Percentiles rank a stretch among this genome's conserved stretches.
These are phyloP conservation scores for Gossypium bickii DNA, from an alignment of 345 rosid species.

Conservation along the genomic window DNA sequence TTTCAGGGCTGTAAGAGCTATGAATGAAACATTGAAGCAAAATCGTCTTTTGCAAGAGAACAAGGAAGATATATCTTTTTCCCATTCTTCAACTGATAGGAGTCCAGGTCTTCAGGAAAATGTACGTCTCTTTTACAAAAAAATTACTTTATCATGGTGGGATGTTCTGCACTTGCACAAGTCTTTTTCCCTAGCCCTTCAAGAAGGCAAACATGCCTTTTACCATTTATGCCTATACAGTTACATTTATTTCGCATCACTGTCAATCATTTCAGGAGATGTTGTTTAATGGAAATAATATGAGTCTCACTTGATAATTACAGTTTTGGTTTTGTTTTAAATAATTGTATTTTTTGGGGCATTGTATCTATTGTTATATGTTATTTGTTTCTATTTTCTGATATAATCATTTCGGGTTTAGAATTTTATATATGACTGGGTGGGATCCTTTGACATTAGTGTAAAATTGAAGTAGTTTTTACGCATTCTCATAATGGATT, in stretches of 20 bases:
- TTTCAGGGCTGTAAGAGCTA: constrained; percentile 95
- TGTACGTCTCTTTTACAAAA: constrained; percentile 34
- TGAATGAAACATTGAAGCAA: constrained; percentile 95
- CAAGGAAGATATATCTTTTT: constrained; percentile 45
- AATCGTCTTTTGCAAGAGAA: constrained; percentile 65
- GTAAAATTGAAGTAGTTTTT: neutral
- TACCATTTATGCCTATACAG: neutral
- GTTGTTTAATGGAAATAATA: neutral
- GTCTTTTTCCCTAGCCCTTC: neutral
- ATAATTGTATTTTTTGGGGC: neutral
- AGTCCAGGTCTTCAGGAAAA: constrained; percentile 47
- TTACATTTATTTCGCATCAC: neutral
- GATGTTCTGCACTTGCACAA: neutral
- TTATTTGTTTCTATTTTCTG: neutral
- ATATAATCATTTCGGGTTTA: neutral
- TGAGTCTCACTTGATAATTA: neutral
- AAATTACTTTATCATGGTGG: neutral
- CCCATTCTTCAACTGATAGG: constrained; percentile 44
- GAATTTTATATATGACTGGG: neutral
- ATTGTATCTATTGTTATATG: neutral
- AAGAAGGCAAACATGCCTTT: neutral
- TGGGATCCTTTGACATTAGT: neutral
- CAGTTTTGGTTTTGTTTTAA: neutral
- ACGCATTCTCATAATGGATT: neutral
- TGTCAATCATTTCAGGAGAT: neutral